phyloP scores from a whole-genome alignment of 2,329 filamentous ascomycete genomes.

The Neofusicoccum parvum region DNA sequence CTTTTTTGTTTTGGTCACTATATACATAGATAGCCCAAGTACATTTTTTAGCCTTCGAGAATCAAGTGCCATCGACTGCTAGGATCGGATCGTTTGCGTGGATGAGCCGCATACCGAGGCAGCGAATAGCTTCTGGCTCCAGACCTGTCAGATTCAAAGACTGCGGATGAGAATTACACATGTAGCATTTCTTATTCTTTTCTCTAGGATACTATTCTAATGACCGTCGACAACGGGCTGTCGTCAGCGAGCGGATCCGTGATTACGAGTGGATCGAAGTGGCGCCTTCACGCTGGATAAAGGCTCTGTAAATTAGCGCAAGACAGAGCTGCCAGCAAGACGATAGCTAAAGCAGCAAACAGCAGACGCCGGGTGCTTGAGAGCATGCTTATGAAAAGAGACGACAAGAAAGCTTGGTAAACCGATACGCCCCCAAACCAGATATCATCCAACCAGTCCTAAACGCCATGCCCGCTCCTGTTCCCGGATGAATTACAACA shows the following conservation, averaged over 20 bases:
- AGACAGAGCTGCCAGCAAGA: not conserved
- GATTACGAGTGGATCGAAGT: not conserved
- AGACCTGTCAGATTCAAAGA: not conserved
- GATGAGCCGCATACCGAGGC: too few species aligned
- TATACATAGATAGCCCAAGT: too few species aligned
- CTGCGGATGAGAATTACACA: not conserved
- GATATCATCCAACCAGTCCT: not conserved
- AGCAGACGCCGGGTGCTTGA: slow-evolving; percentile 15
- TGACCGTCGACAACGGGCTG: not conserved
- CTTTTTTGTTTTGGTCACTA: not conserved
- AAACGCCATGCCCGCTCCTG: slow-evolving; percentile 2
- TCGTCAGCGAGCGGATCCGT: not conserved
- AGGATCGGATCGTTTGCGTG: too few species aligned
- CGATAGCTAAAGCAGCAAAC: not conserved
- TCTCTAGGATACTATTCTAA: slow-evolving; percentile 2
- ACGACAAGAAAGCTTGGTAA: not conserved
- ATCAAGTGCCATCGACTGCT: too few species aligned
- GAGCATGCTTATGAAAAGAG: slow-evolving; percentile 7
- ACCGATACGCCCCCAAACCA: slow-evolving; percentile 9
- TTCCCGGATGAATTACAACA: not conserved
- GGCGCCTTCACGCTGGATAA: not conserved
- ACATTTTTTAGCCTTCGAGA: too few species aligned
- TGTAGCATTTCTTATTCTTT: slow-evolving; percentile 1
- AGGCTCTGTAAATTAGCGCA: not conserved
- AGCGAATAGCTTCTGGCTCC: too few species aligned